phyloP scores from a whole-genome alignment of 768 basidiomycete genomes.

The Rhodotorula sphaerocarpa region DNA sequence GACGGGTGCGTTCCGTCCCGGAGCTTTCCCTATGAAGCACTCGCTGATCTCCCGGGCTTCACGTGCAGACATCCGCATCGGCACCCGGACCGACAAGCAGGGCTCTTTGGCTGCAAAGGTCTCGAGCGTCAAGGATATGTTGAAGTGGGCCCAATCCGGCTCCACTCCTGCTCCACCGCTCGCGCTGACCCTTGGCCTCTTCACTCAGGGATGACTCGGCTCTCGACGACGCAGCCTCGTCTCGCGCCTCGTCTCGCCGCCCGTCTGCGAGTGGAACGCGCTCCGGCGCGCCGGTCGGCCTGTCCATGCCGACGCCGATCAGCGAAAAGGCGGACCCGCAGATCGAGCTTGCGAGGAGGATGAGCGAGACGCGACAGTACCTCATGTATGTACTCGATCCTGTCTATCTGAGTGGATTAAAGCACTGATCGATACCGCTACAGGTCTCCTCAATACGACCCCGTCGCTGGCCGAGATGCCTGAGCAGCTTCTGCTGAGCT shows the following conservation, averaged over 20 bases:
- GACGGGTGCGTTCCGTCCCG: neutral
- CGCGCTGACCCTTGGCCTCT: too few species aligned
- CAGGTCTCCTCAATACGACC: neutral
- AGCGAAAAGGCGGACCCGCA: neutral
- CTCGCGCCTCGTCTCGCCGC: too few species aligned
- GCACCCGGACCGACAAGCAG: conserved; percentile 69
- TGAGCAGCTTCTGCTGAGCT: too few species aligned
- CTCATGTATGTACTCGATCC: too few species aligned
- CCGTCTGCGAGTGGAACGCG: too few species aligned
- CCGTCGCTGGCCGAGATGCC: neutral
- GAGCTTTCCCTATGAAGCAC: neutral
- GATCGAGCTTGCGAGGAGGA: neutral
- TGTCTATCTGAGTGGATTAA: too few species aligned
- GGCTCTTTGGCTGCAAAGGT: conserved; percentile 64
- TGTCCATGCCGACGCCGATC: neutral
- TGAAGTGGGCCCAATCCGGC: conserved; percentile 41
- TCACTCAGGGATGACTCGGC: neutral
- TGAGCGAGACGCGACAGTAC: conserved; percentile 1
- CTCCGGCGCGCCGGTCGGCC: neutral
- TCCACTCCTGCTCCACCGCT: too few species aligned
- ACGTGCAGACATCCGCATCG: conserved; percentile 81
- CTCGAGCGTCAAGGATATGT: conserved; percentile 67
- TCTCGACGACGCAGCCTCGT: neutral
- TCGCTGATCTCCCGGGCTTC: too few species aligned
- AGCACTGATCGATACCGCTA: too few species aligned